Percentiles rank a stretch among this genome's conserved stretches.
phyloP scores from a whole-genome alignment of 2,329 filamentous ascomycete species.

The Aspergillus sp. region DNA sequence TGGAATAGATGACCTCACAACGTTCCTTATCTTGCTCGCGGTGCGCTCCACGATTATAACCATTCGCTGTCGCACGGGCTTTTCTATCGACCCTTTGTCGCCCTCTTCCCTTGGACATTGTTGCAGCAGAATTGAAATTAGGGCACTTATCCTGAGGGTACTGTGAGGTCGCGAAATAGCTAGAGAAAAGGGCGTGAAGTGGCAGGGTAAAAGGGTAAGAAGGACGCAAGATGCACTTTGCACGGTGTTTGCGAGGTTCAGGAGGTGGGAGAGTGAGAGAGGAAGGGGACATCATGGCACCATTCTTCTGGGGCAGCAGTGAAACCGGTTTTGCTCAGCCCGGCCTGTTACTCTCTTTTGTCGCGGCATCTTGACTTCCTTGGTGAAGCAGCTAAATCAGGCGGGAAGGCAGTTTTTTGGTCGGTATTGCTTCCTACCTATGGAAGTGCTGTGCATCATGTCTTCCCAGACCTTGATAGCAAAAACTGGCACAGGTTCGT shows the following conservation, averaged over 20 bases:
- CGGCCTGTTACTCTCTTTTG: too few relatives aligned
- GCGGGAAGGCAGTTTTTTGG: too few relatives aligned
- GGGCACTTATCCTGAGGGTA: not conserved
- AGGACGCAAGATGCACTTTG: not conserved
- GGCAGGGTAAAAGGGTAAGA: not conserved
- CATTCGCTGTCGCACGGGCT: slow-evolving; percentile 5
- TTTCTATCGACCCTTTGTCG: slow-evolving; percentile 10
- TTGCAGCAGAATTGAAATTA: not conserved
- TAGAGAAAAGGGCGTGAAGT: not conserved
- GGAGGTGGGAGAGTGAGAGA: slow-evolving; percentile 5
- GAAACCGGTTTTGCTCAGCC: too few relatives aligned
- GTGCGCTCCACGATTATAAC: slow-evolving; percentile 11
- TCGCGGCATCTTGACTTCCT: slow-evolving; percentile 1
- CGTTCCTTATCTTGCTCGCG: slow-evolving; percentile 10
- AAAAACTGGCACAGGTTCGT: too few relatives aligned
- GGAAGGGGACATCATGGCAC: not conserved
- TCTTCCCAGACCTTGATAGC: too few relatives aligned
- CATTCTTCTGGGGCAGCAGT: not conserved
- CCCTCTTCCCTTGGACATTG: slow-evolving; percentile 1
- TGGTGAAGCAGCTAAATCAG: slow-evolving; percentile 12
- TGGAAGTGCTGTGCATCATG: too few relatives aligned
- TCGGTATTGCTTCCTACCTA: too few relatives aligned
- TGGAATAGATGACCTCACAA: slow-evolving; percentile 10
- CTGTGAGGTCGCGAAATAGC: not conserved
- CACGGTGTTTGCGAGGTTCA: not conserved